Evolutionary conservation across 139 green algal genomes (phyloP).

Genomic region (Chlamydomonas sp.): DNA sequence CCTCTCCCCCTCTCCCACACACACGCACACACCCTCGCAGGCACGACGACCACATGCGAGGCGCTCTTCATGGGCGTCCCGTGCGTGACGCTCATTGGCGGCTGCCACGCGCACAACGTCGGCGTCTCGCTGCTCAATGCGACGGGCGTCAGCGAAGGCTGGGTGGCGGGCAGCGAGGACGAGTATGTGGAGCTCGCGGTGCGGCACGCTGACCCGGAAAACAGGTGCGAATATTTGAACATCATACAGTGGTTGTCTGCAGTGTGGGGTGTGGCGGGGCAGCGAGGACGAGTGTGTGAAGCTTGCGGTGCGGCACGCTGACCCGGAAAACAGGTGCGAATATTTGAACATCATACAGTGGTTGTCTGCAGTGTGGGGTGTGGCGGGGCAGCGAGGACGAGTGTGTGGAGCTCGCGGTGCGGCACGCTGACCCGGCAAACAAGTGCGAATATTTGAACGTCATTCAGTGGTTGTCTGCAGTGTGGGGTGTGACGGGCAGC

Average conservation of each 20-base stretch:
- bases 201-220: too few species aligned
- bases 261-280: conserved; percentile 56
- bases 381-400: conserved; percentile 53
- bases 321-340: too few species aligned
- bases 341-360: too few species aligned
- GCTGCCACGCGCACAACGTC: conserved; percentile 94
- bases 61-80: conserved; percentile 92
- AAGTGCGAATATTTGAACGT: conserved; percentile 1
- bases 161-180: conserved; percentile 64
- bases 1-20: not conserved
- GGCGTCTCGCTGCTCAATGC: conserved; percentile 74
- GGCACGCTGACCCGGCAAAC: too few species aligned
- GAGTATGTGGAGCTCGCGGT: conserved; percentile 76
- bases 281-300: conserved; percentile 74
- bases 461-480: conserved; percentile 1
- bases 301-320: conserved; percentile 39
- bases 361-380: too few species aligned
- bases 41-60: conserved; percentile 96
- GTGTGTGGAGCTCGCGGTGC: conserved; percentile 70
- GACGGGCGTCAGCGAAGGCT: conserved; percentile 62
- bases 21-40: too few species aligned
- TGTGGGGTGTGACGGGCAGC: conserved; percentile 56
- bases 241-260: conserved; percentile 1
- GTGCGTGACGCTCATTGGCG: conserved; percentile 72
- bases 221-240: not conserved